These are phyloP conservation scores for Castanea mollissima DNA, from an alignment of 306 rosid species.

Conservation along the genomic window DNA sequence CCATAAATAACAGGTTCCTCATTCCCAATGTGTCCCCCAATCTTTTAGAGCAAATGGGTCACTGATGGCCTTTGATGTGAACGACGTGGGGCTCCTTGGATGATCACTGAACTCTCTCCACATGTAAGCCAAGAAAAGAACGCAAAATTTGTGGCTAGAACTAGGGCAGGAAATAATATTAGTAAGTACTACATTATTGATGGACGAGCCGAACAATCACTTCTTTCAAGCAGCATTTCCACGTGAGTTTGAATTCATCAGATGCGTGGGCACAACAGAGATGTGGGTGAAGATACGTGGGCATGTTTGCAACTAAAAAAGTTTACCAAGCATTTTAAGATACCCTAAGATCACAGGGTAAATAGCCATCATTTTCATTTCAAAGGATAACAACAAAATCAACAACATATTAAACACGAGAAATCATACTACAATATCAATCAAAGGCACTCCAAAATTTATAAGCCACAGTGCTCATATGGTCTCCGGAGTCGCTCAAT, in stretches of 20 bases:
- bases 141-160: not conserved
- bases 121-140: not conserved
- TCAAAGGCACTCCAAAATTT: constrained; percentile 41
- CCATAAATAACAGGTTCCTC: too few species aligned
- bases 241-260: too few species aligned
- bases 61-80: too few species aligned
- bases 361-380: not conserved
- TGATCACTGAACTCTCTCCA: too few species aligned
- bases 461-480: constrained; percentile 24
- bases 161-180: not conserved
- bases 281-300: too few species aligned
- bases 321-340: too few species aligned
- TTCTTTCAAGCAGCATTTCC: not conserved
- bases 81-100: too few species aligned
- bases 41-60: too few species aligned
- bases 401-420: constrained; percentile 16
- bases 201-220: not conserved
- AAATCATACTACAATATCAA: constrained; percentile 24
- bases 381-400: not conserved
- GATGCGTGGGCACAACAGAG: too few species aligned
- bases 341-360: not conserved
- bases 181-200: not conserved
- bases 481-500: constrained; percentile 13
- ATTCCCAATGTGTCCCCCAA: too few species aligned
- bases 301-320: not conserved